Evolutionary conservation across 2,329 filamentous ascomycete genomes (phyloP), one percentile per base, ranked within the genome.

Genomic region (Arthrobotrys conoides): DNA sequence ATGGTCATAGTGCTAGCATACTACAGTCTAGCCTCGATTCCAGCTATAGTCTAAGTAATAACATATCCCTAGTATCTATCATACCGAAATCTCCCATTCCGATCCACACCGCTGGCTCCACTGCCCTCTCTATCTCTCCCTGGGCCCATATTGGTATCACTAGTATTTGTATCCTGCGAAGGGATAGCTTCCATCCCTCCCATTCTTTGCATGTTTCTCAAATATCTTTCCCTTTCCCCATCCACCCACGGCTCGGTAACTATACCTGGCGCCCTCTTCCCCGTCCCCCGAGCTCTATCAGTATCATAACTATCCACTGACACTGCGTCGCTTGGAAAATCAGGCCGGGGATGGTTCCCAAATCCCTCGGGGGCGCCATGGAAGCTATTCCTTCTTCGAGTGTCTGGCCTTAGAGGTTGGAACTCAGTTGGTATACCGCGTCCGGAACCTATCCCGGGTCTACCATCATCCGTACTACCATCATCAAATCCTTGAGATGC

Each of bases 61-160:
- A 16, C 16, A n/a, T 53, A 53, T 3, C 51, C 66, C n/a, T 12
- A 9, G 41, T 59, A 75, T 18, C 71, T 27, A 16, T 57, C 10
- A 57, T 68, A 75, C 27, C 36, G 51, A 22, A 63, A 63, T 53
- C 71, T 69, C n/a, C 71, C 71, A 57, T 75, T 55, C 30, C 55
- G 49, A 41, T 67, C 72, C 4, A 70, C 66, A 8, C 72, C 72
- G 18, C 61, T 61, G 18, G 18, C 64, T 3, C 41, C 44, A 48
- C 53, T 75, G 0, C 70, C 63, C 24, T 51, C 51, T 10, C 48
- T 49, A 9, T 38, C 61, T 30, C 24, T 51, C 61, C 24, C 33
- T 10, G 27, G 20, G 8, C 2, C 18, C 38, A 30, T 53, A 70
- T 51, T 36, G 22, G 24, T 64, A n/a, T 65, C 66, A 44, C 66